These are phyloP conservation scores for Scytalidium sp. DNA, from an alignment of 2,329 filamentous ascomycete species.

Conservation along the genomic window DNA sequence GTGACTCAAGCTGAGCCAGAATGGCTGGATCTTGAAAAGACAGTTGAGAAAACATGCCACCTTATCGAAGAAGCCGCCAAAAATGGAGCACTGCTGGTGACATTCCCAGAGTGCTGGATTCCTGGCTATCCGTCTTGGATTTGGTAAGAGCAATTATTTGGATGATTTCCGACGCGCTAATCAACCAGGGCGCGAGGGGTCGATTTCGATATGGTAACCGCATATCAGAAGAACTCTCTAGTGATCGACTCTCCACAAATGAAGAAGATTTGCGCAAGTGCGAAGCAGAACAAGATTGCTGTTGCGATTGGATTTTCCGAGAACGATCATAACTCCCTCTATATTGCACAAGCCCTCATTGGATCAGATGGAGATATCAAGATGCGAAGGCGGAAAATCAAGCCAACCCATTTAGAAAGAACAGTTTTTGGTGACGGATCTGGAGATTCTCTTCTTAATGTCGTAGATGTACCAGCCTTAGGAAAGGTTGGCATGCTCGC, in stretches of 20 bases:
- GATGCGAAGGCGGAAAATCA: constrained; percentile 54
- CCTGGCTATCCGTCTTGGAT: constrained; percentile 50
- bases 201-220: constrained; percentile 13
- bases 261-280: constrained; percentile 38
- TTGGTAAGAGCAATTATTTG: constrained; percentile 33
- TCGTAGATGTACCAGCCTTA: constrained; percentile 10
- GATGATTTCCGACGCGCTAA: constrained; percentile 11
- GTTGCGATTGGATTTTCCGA: constrained; percentile 50
- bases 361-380: constrained; percentile 44
- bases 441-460: constrained; percentile 42
- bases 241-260: constrained; percentile 40
- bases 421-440: constrained; percentile 54
- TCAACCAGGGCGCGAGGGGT: constrained; percentile 16
- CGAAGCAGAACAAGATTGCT: constrained; percentile 37
- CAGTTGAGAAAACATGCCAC: constrained; percentile 53
- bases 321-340: constrained; percentile 40
- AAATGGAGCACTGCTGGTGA: constrained; percentile 51
- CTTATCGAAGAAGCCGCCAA: constrained; percentile 54
- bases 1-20: constrained; percentile 56
- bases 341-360: constrained; percentile 50
- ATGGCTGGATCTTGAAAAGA: constrained; percentile 55
- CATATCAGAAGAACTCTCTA: constrained; percentile 40
- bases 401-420: constrained; percentile 53
- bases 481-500: constrained; percentile 19
- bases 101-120: constrained; percentile 53